phyloP scores from a whole-genome alignment of 2,329 filamentous ascomycete species.

The Aspergillus pseudoglaucus region DNA sequence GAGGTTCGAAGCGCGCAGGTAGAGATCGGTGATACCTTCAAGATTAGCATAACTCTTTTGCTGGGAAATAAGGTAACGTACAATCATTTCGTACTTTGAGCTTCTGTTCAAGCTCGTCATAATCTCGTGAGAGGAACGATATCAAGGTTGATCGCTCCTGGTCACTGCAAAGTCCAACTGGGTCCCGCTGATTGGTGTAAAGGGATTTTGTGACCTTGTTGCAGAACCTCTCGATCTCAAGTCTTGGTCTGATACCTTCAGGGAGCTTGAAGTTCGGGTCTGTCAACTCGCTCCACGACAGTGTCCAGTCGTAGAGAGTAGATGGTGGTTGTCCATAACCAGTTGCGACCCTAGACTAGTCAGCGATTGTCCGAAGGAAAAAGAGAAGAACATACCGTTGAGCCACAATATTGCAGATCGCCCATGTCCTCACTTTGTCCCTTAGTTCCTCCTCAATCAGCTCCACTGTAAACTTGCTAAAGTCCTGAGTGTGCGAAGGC shows the following conservation, averaged over 20 bases:
- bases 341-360: conserved; percentile 50
- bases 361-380: not conserved
- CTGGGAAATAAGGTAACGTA: conserved; percentile 15
- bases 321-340: conserved; percentile 62
- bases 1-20: conserved; percentile 41
- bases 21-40: conserved; percentile 41
- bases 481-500: conserved; percentile 56
- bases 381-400: conserved; percentile 46
- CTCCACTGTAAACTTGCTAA: conserved; percentile 46
- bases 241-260: conserved; percentile 44
- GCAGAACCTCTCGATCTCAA: conserved; percentile 54
- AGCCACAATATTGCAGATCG: conserved; percentile 61
- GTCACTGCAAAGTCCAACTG: conserved; percentile 45
- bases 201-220: conserved; percentile 52
- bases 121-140: conserved; percentile 40
- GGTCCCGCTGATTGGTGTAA: conserved; percentile 51
- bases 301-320: conserved; percentile 55
- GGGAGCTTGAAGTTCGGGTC: conserved; percentile 46
- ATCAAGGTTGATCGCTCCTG: conserved; percentile 40
- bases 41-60: conserved; percentile 1
- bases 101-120: conserved; percentile 49
- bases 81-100: conserved; percentile 35
- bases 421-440: conserved; percentile 62
- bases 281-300: conserved; percentile 38
- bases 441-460: conserved; percentile 57